Evolutionary conservation across 345 rosid species (phyloP).

Genomic region (Gossypium rotundifolium): DNA sequence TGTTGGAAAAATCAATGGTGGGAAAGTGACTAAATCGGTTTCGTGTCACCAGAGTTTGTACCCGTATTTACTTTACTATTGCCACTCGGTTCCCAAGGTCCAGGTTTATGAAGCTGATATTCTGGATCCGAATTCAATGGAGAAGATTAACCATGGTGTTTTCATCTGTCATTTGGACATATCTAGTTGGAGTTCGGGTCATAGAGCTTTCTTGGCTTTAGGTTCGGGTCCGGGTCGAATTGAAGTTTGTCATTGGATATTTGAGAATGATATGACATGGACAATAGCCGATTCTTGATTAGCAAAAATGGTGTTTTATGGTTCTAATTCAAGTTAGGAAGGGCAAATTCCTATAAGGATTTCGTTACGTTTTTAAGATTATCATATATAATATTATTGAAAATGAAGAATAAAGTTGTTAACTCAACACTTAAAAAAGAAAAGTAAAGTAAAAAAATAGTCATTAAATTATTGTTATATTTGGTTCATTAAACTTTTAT

Average conservation of each 20-base stretch:
- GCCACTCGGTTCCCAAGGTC: slow-evolving; percentile 88
- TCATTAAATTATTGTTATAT: too few relatives aligned
- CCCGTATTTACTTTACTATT: slow-evolving; percentile 75
- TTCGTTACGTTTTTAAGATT: not conserved
- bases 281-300: slow-evolving; percentile 27
- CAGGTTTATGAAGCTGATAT: slow-evolving; percentile 76
- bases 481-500: too few relatives aligned
- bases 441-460: too few relatives aligned
- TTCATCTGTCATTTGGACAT: slow-evolving; percentile 87
- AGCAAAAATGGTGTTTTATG: not conserved
- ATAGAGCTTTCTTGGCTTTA: slow-evolving; percentile 68
- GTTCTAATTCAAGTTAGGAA: not conserved
- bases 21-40: slow-evolving; percentile 58
- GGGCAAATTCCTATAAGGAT: not conserved
- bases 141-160: slow-evolving; percentile 65
- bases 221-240: slow-evolving; percentile 74
- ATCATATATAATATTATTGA: not conserved
- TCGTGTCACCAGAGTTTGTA: slow-evolving; percentile 87
- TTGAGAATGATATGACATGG: slow-evolving; percentile 85
- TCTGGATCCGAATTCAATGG: slow-evolving; percentile 38
- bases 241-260: slow-evolving; percentile 93
- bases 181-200: slow-evolving; percentile 69
- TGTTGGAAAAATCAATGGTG: slow-evolving; percentile 61
- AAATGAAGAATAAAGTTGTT: not conserved
- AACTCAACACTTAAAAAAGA: not conserved